Conservation (phyloP, 1,284 basidiomycete species). For the Cutaneotrichosporon cyanovorans region DNA sequence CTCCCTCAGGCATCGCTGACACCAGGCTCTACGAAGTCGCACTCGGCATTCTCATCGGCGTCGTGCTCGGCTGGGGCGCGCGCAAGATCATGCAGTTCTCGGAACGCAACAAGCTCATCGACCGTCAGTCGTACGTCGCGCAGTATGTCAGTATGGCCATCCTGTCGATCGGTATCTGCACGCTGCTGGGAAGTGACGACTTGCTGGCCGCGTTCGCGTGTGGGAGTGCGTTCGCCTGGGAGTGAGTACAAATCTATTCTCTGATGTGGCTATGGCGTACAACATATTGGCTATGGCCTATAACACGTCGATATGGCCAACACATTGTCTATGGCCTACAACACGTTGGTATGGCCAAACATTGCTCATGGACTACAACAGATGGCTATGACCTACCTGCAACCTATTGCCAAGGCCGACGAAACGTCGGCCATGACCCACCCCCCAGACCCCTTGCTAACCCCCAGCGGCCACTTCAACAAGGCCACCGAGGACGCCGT, state of each 20-base stretch:
- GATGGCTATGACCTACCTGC: no score
- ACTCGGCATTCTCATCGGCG: slow-evolving; percentile 72
- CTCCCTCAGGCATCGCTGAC: slow-evolving; percentile 13
- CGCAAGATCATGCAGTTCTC: slow-evolving; percentile 95
- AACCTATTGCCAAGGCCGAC: no score
- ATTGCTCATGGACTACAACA: no score
- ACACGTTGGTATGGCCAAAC: no score
- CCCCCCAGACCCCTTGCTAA: no score
- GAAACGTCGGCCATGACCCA: no score
- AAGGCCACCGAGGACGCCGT: slow-evolving; percentile 89
- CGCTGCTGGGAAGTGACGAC: slow-evolving; percentile 86
- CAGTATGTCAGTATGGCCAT: slow-evolving; percentile 78
- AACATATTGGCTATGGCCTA: no score
- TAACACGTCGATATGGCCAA: no score
- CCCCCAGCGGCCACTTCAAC: slow-evolving; percentile 78
- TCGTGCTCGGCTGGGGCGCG: slow-evolving; percentile 69
- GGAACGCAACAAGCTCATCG: slow-evolving; percentile 79
- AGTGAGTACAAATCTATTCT: slow-evolving; percentile 46
- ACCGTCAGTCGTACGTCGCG: slow-evolving; percentile 88
- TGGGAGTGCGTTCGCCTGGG: slow-evolving; percentile 96
- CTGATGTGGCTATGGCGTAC: no score
- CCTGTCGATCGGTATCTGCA: slow-evolving; percentile 71
- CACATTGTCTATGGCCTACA: no score
- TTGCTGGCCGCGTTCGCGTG: slow-evolving; percentile 89
- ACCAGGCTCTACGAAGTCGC: slow-evolving; percentile 61